Base-by-base conservation (phyloP, 495 filamentous ascomycete genomes). In the Tuber microsphaerosporum region DNA sequence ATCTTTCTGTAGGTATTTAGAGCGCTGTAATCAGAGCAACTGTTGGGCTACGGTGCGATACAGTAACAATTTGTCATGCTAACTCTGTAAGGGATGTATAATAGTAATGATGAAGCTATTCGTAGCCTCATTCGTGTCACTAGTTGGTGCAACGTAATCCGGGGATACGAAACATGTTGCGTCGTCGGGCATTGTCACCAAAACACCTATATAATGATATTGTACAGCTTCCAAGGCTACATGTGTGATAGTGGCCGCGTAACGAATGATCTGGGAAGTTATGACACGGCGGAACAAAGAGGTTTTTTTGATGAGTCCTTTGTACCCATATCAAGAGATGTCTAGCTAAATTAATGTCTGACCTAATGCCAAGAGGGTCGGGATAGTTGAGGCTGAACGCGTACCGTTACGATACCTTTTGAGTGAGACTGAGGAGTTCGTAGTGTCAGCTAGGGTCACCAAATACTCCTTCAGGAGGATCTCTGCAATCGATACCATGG, bases 361-460 rank as follows among this genome's bases (percentile, higher is more conserved):
- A 65, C 14, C 56, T 12, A 65, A 19, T 79, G 77, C 77, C 77
- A 79, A 78, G 76, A 4, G 61, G 34, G 26, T 37, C 37, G 68
- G 42, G 26, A 39, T 31, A n/a, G 42, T 71, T 71, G 65, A 73
- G 68, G 65, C 71, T 72, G 72, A 72, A 69, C 73, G 73, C 31
- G 77, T 43, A 43, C 42, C 51, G 45, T 73, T 69, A 45, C 43
- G 45, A 69, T 71, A 42, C 69, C 69, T 72, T 75, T 34, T 48
- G 39, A 34, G 26, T 75, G 70, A 39, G 26, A 43, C 51, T 31
- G 44, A 42, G 69, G 26, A 9, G 42, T 31, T 8, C 22, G 26
- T 7, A 65, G 56, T 34, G 69, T 48, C 45, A 46, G 46, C 37
- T 16, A 20, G 65, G 31, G 46, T 74, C 44, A 39, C 69, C 44